Conservation (phyloP, 164 flowering plant genomes). For the Paratinospora sagittata region DNA sequence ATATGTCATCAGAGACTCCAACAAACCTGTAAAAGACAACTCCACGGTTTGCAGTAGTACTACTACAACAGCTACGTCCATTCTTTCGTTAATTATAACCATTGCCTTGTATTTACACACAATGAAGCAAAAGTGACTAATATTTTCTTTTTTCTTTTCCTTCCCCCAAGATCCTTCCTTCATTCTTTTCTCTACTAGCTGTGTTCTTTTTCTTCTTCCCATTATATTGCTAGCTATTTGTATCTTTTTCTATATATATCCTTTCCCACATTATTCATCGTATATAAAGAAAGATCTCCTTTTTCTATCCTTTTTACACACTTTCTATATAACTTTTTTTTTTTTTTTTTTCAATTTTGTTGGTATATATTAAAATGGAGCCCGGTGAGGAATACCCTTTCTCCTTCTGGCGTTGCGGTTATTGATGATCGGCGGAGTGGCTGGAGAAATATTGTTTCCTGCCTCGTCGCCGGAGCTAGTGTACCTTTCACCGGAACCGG, state of each 20-base stretch:
- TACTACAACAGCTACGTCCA: background rate
- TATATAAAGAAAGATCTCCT: background rate
- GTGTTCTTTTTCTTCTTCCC: too few relatives aligned
- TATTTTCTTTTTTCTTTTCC: background rate
- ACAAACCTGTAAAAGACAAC: too few relatives aligned
- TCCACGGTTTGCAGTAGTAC: too few relatives aligned
- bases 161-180: too few relatives aligned
- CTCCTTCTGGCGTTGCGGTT: constrained; percentile 48
- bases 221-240: too few relatives aligned
- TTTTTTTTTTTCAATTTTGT: too few relatives aligned
- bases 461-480: constrained; percentile 40
- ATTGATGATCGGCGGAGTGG: constrained; percentile 50
- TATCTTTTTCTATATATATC: constrained; percentile 3
- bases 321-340: constrained; percentile 2
- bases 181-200: too few relatives aligned
- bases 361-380: constrained; percentile 32
- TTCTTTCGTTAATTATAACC: background rate
- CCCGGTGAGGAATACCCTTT: constrained; percentile 72
- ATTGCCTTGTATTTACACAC: background rate
- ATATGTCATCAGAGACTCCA: too few relatives aligned
- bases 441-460: constrained; percentile 33
- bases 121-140: background rate
- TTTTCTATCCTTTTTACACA: constrained; percentile 6
- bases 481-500: background rate
- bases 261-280: constrained; percentile 14